Percentiles rank a stretch among this genome's conserved stretches.
These are phyloP conservation scores for Calvatia gigantea DNA, from an alignment of 768 basidiomycete genomes.

Conservation along the genomic window DNA sequence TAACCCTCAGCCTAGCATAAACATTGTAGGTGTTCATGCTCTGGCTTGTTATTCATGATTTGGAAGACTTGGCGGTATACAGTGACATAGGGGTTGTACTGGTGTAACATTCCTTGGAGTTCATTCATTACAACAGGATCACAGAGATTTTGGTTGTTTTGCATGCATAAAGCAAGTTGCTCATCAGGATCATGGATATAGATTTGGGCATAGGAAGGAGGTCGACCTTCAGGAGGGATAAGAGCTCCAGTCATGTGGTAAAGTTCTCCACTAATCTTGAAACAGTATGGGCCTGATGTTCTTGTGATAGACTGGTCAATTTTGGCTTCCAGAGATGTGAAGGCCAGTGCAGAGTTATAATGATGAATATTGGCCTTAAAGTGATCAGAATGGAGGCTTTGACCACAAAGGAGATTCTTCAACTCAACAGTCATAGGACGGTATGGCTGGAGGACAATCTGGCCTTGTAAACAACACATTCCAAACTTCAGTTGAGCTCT, in stretches of 20 bases:
- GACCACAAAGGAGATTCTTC: not conserved
- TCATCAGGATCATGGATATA: conserved; percentile 15
- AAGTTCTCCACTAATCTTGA: conserved; percentile 17
- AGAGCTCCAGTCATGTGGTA: conserved; percentile 12
- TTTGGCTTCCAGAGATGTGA: not conserved
- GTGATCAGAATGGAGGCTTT: not conserved
- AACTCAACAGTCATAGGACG: not conserved
- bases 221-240: not conserved
- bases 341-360: not conserved
- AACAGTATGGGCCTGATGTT: conserved; percentile 11
- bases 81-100: conserved; percentile 5
- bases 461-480: not conserved
- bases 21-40: not conserved
- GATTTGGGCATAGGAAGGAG: conserved; percentile 16
- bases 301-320: not conserved
- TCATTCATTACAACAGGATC: not conserved
- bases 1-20: conserved; percentile 14
- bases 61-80: conserved; percentile 15
- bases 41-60: not conserved
- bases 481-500: not conserved
- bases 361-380: not conserved
- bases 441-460: not conserved
- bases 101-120: conserved; percentile 14
- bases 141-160: not conserved
- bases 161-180: not conserved